Evolutionary conservation across 2,329 filamentous ascomycete genomes (phyloP), one percentile per base, ranked within the genome.

Genomic region (Monosporascus sp.): DNA sequence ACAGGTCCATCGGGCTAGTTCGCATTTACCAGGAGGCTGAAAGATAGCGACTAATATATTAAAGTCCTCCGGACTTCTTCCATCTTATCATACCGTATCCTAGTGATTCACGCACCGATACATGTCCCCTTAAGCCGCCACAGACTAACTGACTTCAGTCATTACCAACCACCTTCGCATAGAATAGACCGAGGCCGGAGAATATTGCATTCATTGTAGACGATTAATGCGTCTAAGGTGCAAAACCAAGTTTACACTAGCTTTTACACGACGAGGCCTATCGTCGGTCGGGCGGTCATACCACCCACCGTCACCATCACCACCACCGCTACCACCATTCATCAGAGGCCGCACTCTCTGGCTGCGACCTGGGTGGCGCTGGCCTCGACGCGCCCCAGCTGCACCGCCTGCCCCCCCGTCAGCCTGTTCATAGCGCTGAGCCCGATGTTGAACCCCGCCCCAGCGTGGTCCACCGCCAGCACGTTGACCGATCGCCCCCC

Each of bases 371-470:
- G 71, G 35, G 62, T 65, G 25, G 75, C 76, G 6, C 62, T 60
- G 27, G 79, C 82, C 27, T 82, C 74, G 49, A 86, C 60, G 20
- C 77, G 72, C 50, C 83, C 83, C 38, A 83, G 67, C 48, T 67
- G 58, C 11, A 67, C 67, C 15, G 74, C 81, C 60, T 78, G 75
- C 31, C 74, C 74, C 62, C 74, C 73, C 11, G 82, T 85, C 50
- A 86, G 73, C 20, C 64, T 67, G 66, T 85, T 73, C 76, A 86
- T 71, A 52, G 81, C 83, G 37, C 60, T 64, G 53, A 80, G 68
- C n/a, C 73, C 81, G 56, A 86, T 75, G 70, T 83, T 85, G 72
- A 82, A 80, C 43, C 78, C 78, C 4, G 55, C 54, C 15, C 22
- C 69, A 27, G 77, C 70, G 59, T 75, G 74, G 67, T 86, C 82